Evolutionary conservation across 768 basidiomycete species (phyloP).

Genomic region (Amanita pseudoporphyria): DNA sequence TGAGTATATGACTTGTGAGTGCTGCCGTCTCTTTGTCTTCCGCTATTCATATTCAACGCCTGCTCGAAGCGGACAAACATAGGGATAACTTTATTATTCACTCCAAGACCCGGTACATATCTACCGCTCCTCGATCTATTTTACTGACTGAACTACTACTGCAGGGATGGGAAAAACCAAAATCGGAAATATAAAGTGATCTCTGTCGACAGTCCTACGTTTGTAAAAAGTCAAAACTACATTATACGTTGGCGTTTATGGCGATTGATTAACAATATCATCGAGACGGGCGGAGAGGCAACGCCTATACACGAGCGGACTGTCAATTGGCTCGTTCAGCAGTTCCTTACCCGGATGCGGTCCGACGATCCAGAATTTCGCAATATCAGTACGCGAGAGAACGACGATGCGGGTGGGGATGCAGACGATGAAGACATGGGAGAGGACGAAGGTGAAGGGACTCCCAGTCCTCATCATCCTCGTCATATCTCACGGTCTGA

Average conservation of each 20-base stretch:
- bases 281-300: constrained; percentile 20
- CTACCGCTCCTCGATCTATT: background rate
- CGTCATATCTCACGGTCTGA: constrained; percentile 42
- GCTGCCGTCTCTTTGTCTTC: background rate
- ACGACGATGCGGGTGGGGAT: constrained; percentile 20
- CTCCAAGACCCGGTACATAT: constrained; percentile 8
- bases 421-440: constrained; percentile 20
- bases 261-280: constrained; percentile 36
- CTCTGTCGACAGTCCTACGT: constrained; percentile 36
- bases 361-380: constrained; percentile 14
- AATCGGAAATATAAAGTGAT: constrained; percentile 33
- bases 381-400: background rate
- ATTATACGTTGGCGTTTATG: constrained; percentile 42
- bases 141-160: background rate
- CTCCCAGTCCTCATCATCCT: constrained; percentile 16
- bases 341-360: constrained; percentile 25
- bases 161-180: constrained; percentile 10
- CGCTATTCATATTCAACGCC: background rate
- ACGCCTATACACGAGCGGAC: constrained; percentile 29
- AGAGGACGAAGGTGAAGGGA: constrained; percentile 16
- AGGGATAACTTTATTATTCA: constrained; percentile 13
- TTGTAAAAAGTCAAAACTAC: constrained; percentile 35
- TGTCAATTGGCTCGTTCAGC: constrained; percentile 38
- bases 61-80: constrained; percentile 12
- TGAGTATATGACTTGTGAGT: constrained; percentile 24